Conservation (phyloP, 306 rosid species). For the Glycine soja region DNA sequence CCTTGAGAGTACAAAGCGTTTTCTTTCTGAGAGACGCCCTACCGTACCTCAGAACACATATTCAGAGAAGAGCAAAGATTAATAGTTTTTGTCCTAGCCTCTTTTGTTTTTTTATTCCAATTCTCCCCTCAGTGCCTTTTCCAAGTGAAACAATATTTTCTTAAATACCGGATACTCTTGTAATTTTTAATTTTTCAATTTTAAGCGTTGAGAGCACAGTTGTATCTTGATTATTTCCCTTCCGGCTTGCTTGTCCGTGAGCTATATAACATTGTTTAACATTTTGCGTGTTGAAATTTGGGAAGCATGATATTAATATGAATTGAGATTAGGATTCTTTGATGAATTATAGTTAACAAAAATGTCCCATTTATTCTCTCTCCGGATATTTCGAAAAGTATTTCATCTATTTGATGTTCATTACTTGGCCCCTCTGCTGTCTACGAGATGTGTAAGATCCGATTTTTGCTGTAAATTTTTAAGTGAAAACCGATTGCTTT, state of each 20-base stretch:
- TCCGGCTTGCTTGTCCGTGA: not conserved
- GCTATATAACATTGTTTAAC: not conserved
- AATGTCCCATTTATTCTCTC: not conserved
- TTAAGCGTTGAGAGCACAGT: not conserved
- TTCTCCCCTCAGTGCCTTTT: not conserved
- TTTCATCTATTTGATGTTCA: too few relatives aligned
- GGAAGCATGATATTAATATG: not conserved
- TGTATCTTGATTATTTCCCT: slow-evolving; percentile 1
- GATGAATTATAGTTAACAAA: not conserved
- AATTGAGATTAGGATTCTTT: not conserved
- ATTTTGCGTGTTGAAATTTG: not conserved
- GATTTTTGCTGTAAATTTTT: not conserved
- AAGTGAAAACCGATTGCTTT: not conserved
- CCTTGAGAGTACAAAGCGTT: slow-evolving; percentile 74
- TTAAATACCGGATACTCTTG: not conserved
- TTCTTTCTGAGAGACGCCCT: slow-evolving; percentile 64
- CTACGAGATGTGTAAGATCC: not conserved
- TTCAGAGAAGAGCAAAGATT: slow-evolving; percentile 33
- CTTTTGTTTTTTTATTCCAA: not conserved
- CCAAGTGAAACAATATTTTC: not conserved
- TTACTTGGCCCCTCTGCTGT: not conserved
- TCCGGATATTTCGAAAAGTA: too few relatives aligned
- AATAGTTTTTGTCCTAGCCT: slow-evolving; percentile 3
- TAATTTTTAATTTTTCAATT: not conserved
- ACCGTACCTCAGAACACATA: slow-evolving; percentile 1